Base-by-base conservation (phyloP, 768 basidiomycete species). In the Mycena vitilis region DNA sequence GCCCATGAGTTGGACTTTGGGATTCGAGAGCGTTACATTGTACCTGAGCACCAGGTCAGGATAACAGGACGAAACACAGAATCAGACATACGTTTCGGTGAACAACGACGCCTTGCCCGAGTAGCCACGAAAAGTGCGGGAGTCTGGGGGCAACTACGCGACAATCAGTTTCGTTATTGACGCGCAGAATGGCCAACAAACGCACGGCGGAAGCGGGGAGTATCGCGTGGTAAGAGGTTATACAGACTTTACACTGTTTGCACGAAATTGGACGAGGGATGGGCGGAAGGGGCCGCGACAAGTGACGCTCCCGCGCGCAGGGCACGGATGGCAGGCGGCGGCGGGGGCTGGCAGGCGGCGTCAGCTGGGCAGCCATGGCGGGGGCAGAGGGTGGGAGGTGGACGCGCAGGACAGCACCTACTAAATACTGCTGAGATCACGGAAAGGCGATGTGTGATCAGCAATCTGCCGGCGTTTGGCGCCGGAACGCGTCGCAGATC, bases 61-160 rank as follows among this genome's bases (percentile, higher is more conserved):
- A 23, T 60, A 55, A n/a, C 42, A n/a, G 5, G 37, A 11, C 9
- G 22, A 30, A 51, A 30, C 30, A 30, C 34, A 65, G 47, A 22
- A 51, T 22, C 45, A 25, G 10, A 80, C 85, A 58, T 74, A 89
- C 88, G 81, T 83, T 74, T 87, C 83, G 15, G 81, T 86, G 75
- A 89, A 88, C 11, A 91, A 78, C 1, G 84, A 86, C 6, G 88
- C 89, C 76, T 86, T 88, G 53, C 88, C 88, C 16, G 82, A 81
- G 73, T 87, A 87, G 6, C 88, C 89, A 59, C 81, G 80, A 76
- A 88, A 89, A 23, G 81, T 78, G 62, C 86, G 81, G 23, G 84
- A 82, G 59, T 82, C 77, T 3, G 79, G 77, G 7, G 85, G 85
- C 58, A 85, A 82, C 85, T 86, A 37, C 8, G 54, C 42, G 45